Evolutionary conservation across 2,329 filamentous ascomycete genomes (phyloP), one percentile per base, ranked within the genome.

Genomic region (Xylariaceae sp.): DNA sequence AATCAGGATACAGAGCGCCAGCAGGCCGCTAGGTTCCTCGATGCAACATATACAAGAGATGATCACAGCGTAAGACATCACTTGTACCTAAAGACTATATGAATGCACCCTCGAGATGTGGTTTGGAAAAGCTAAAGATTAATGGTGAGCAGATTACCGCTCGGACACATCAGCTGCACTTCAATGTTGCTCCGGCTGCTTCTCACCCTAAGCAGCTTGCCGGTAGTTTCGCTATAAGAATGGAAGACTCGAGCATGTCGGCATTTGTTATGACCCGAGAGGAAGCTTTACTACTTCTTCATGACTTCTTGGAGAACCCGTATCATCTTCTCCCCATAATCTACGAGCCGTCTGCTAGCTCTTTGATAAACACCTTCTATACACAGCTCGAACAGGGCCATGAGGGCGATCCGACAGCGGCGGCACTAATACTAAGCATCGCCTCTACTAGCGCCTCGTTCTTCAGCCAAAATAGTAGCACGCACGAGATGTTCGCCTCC

Each of bases 361-460:
- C 53, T 3, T 40, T 63, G 24, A 56, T 71, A 8, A 23, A 62
- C 11, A 29, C 54, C 0, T 53, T 71, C 37, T 70, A 71, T 48
- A 19, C 29, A 6, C 47, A 58, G 16, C 44, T 67, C 0, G 53
- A 56, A 14, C 16, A 52, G 16, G 61, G 57, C 3, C 11, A 54
- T 2, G 44, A 55, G 6, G 60, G 59, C 5, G 49, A 62, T 16
- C 58, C 63, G 8, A 63, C 65, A 19, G 44, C 59, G 6, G 67
- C 65, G 1, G 66, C 67, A 7, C 51, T 73, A 5, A 63, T 71
- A 26, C 50, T 73, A 5, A 64, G 62, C 43, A 67, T 73, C 34
- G 68, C 61, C 1, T 65, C 69, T n/a, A 65, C 66, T 3, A 65
- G 63, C 11, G 70, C 70, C 17, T 71, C 69, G 41, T 71, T 71